Evolutionary conservation across 1,139 yeast genomes (phyloP), one percentile per base, ranked within the genome.

Genomic region (Diutina scorzettiae): DNA sequence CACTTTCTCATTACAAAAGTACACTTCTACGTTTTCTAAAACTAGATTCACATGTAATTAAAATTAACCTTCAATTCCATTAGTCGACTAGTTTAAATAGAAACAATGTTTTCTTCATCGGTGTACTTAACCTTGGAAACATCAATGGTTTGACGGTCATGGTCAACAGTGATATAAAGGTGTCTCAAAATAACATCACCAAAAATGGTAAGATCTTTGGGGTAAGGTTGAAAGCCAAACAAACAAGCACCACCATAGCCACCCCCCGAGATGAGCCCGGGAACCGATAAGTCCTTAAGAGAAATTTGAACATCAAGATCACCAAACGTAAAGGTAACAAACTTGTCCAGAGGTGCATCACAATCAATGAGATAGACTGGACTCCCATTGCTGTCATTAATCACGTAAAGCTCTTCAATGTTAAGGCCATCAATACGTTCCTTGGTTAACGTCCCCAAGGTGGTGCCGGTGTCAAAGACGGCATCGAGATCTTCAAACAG

Each of bases 121-220:
- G 39, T 34, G 28, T 34, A 34, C 5, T 34, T 34, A 8, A 34
- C 39, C 19, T 34, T 34, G 7, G 39, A 34, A 9, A 34, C 25
- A 5, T n/a, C 12, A 16, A 23, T 23, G 3, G 25, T 23, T 14
- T 23, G 14, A 12, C 14, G 20, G 12, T 34, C 39, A 16, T 34
- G 39, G 28, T 34, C 14, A 20, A 34, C 28, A 20, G 39, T 34
- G 39, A 34, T 14, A 23, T 34, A 34, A 4, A 20, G 20, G 19
- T 34, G 17, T 5, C 17, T 23, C 19, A 34, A 34, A 28, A 23
- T 3, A 18, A 23, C n/a, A 16, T 23, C 29, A 12, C 39, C 28
- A 21, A 32, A 17, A 4, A 20, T 20, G 6, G 23, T 5, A 4
- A 18, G 27, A 4, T n/a, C 14, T 2, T n/a, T n/a, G 2, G 3